Evolutionary conservation across 768 basidiomycete genomes (phyloP), one percentile per base, ranked within the genome.

Genomic region (Tylopilus intermedius): DNA sequence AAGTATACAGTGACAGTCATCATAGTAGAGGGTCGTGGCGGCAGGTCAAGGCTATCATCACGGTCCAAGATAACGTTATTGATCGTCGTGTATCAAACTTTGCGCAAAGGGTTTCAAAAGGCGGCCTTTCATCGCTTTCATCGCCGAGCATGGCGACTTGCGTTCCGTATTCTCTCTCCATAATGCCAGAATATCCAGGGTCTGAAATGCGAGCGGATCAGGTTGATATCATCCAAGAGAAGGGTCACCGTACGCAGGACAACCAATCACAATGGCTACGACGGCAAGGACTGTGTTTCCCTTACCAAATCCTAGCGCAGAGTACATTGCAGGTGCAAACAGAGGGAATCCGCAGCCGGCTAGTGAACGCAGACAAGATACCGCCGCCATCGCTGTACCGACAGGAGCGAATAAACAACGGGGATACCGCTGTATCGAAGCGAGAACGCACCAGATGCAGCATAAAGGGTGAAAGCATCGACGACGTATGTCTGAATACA

Each of bases 321-420:
- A 65, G 66, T 79, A 89, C 80, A 90, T 85, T 35, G 77, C 71
- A 18, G 84, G 81, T 3, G 82, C 85, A 58, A 90, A 90, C n/a
- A 90, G 69, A 2, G 88, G 89, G 62, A 91, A 89, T 1, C 77
- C 81, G 49, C 88, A 90, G 0, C 88, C 88, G 1, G 80, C 79
- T 0, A 88, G 50, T 0, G 83, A 81, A 24, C 88, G 80, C 13
- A 88, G 63, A 62, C 67, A 84, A 0, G 82, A 70, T 18, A 80
- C 79, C 0, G 86, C 84, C 0, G 86, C 86, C 9, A 90, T 68
- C 3, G 86, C 84, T 80, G 50, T 52, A 68, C 1, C 18, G 42
- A 45, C 21, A 26, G 14, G 11, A 26, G 13, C 5, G 32, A 8
- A n/a, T 44, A 24, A 24, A 3, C 13, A 35, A 35, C 8, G 0